Base-by-base conservation (phyloP, 345 rosid species). In the Excoecaria agallocha region DNA sequence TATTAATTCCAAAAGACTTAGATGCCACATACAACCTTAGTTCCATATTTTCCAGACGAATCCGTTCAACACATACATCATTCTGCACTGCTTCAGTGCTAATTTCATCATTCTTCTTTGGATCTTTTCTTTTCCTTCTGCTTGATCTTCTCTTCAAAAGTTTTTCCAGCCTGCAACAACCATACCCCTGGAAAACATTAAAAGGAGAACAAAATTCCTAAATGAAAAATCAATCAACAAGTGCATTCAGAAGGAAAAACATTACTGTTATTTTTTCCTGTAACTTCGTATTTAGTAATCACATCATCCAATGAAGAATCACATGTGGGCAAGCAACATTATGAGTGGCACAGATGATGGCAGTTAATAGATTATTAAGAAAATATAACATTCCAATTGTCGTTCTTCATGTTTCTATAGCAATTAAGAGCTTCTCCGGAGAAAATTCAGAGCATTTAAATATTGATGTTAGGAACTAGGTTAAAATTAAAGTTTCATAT, bases 21-120 rank as follows among this genome's bases (percentile, higher is more conserved):
- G 79, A 64, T 25, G 37, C 50, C 56, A 69, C 41, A 13, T 24
- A 73, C 60, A 75, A 92, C 98, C 97, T 92, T 69, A 92, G 68
- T 70, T 85, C 86, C 89, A 92, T 83, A 71, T 89, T 94, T 74
- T 94, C 97, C 64, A 94, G 88, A 67, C 95, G 94, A 59, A 89
- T 87, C 22, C 98, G 89, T 74, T 92, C 97, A 55, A 94, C 95
- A 74, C 10, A 76, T 17, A 92, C 37, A 67, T 89, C 88, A 5
- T 87, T 85, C 37, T 77, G 79, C 55, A 84, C 89, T 73, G 76
- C 78, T 46, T 91, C 93, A 66, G 76, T 68, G 67, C 30, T 77
- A 76, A 79, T 80, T 56, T 89, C 95, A 77, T 88, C 97, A 81
- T 86, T 82, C 80, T 94, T 89, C 82, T 90, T 87, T 70, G 89